A percentile compares a stretch with the other conserved stretches of the same genome.
Evolutionary conservation across 306 rosid species (phyloP).

Genomic region (Prunus salicina): DNA sequence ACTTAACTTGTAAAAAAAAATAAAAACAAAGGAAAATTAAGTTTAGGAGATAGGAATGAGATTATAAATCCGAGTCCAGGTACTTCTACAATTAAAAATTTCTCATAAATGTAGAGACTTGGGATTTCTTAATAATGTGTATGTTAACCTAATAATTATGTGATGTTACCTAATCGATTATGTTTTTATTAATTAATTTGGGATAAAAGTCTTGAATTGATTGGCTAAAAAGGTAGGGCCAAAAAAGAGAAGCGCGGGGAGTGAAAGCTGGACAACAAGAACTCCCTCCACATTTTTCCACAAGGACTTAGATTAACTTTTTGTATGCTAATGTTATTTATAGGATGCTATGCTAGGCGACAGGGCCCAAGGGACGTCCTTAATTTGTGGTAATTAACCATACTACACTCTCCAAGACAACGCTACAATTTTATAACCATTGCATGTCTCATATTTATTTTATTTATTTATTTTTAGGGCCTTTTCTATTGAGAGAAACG

Average conservation of each 20-base stretch:
- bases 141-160: background rate
- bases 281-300: too few species aligned
- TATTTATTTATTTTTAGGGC: too few species aligned
- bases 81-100: too few species aligned
- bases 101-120: too few species aligned
- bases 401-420: background rate
- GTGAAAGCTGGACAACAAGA: constrained; percentile 33
- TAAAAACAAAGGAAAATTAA: too few species aligned
- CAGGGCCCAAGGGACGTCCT: background rate
- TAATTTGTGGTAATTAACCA: background rate
- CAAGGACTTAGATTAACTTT: background rate
- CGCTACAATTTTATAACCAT: background rate
- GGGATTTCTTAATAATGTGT: too few species aligned
- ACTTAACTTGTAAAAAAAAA: too few species aligned
- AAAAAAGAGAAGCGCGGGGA: background rate
- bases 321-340: background rate
- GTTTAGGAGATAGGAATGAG: too few species aligned
- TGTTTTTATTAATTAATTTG: background rate
- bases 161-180: background rate
- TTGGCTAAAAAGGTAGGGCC: background rate
- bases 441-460: background rate
- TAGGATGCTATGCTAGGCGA: background rate
- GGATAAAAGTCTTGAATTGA: background rate
- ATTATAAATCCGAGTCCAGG: too few species aligned
- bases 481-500: too few species aligned